Percentiles rank a stretch among this genome's conserved stretches.
These are phyloP conservation scores for Colletotrichum musae DNA, from an alignment of 2,329 filamentous ascomycete genomes.

Conservation along the genomic window DNA sequence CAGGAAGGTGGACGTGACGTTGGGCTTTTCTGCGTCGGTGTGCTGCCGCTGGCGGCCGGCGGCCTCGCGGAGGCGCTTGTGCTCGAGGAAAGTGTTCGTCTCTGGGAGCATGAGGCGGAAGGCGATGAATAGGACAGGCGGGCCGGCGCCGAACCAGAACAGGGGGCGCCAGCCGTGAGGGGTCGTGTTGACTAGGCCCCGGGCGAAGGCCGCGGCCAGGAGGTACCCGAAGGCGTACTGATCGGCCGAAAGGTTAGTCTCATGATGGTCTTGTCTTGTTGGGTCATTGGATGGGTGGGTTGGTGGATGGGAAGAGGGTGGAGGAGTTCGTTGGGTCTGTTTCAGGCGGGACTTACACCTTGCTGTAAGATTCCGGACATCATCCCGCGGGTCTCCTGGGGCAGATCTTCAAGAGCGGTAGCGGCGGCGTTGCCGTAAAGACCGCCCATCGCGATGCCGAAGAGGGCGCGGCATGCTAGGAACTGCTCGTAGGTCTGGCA, in stretches of 20 bases:
- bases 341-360: constrained; percentile 57
- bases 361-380: constrained; percentile 85
- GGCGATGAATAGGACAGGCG: constrained; percentile 84
- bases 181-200: constrained; percentile 82
- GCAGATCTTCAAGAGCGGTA: constrained; percentile 83
- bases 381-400: constrained; percentile 76
- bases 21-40: constrained; percentile 45
- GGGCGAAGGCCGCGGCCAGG: constrained; percentile 69
- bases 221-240: constrained; percentile 77
- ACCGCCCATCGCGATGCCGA: constrained; percentile 87
- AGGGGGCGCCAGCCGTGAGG: constrained; percentile 86
- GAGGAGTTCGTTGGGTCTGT: constrained; percentile 55
- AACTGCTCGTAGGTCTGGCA: constrained; percentile 78
- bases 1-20: constrained; percentile 77
- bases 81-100: constrained; percentile 79
- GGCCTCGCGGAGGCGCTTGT: constrained; percentile 72
- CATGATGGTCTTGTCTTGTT: background rate
- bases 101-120: constrained; percentile 86
- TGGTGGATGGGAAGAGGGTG: background rate
- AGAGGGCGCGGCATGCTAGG: constrained; percentile 80
- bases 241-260: constrained; percentile 20
- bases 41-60: constrained; percentile 33
- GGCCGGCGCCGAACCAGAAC: constrained; percentile 90
- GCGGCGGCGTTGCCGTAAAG: constrained; percentile 84
- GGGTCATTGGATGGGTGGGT: too few species aligned